These are phyloP conservation scores for Ceriops zippeliana DNA, from an alignment of 345 rosid genomes.

Conservation along the genomic window DNA sequence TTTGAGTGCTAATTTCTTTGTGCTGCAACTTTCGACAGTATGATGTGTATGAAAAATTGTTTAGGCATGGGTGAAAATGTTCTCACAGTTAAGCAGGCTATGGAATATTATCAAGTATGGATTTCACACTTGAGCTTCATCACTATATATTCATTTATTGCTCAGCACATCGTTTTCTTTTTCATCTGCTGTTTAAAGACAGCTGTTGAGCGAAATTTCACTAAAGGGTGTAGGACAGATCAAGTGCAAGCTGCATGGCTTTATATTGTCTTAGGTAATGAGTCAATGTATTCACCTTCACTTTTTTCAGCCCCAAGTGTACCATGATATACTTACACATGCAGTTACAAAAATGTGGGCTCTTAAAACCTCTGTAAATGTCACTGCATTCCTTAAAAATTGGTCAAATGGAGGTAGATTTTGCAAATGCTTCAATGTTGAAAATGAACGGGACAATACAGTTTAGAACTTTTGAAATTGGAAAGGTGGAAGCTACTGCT, in stretches of 20 bases:
- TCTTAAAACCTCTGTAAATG: no score
- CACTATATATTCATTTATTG: constrained; percentile 2
- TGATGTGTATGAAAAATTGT: constrained; percentile 47
- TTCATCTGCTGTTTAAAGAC: constrained; percentile 41
- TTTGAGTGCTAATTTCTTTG: background rate
- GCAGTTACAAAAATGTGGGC: no score
- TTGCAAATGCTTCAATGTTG: no score
- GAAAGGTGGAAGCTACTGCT: no score
- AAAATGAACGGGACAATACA: no score
- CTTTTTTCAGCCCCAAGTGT: background rate
- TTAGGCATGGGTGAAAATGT: constrained; percentile 59
- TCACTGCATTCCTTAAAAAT: no score
- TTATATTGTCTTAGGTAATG: constrained; percentile 81
- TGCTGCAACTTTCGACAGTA: constrained; percentile 50
- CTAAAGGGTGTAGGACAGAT: constrained; percentile 28
- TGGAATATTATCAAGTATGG: constrained; percentile 56
- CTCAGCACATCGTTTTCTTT: background rate
- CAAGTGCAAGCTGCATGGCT: constrained; percentile 45
- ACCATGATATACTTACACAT: no score
- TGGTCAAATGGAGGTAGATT: no score
- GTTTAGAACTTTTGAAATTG: no score
- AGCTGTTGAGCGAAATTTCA: constrained; percentile 72
- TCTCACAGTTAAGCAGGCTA: constrained; percentile 54
- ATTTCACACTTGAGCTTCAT: constrained; percentile 14
- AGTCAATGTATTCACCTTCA: background rate